Conservation (phyloP, 2,329 filamentous ascomycete genomes). For the Epichloe scottii region DNA sequence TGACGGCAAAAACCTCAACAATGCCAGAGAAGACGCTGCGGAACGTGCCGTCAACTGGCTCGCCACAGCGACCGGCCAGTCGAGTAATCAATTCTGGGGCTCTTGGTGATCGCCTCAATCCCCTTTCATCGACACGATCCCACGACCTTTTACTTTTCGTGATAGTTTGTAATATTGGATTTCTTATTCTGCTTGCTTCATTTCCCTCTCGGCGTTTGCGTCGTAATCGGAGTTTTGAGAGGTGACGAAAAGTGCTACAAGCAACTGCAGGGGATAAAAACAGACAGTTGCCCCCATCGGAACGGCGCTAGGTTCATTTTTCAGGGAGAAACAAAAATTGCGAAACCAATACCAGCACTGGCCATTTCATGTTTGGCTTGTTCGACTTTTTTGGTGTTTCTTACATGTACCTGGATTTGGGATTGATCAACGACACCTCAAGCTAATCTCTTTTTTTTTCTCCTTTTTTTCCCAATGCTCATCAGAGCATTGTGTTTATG, state of each 20-base stretch:
- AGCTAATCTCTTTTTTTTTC: no score
- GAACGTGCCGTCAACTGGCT: conserved; percentile 60
- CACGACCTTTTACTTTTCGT: background rate
- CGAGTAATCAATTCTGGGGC: conserved; percentile 14
- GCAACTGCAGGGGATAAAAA: background rate
- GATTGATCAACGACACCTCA: background rate
- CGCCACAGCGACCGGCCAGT: conserved; percentile 20
- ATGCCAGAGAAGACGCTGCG: conserved; percentile 83
- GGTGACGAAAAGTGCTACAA: background rate
- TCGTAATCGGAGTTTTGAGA: background rate
- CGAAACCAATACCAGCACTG: background rate
- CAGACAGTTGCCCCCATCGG: background rate
- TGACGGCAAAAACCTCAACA: conserved; percentile 76
- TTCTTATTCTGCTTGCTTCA: background rate
- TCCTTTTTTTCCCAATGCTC: background rate
- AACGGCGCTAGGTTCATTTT: conserved; percentile 1
- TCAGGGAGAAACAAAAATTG: background rate
- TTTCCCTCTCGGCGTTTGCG: background rate
- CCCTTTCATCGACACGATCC: background rate
- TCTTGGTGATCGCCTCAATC: conserved; percentile 8
- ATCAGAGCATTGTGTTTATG: background rate
- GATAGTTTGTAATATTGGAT: background rate
- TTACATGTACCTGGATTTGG: background rate
- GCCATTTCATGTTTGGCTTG: background rate
- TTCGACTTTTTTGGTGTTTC: background rate